phyloP scores from a whole-genome alignment of 164 flowering plant genomes.

The Kingdonia uniflora region DNA sequence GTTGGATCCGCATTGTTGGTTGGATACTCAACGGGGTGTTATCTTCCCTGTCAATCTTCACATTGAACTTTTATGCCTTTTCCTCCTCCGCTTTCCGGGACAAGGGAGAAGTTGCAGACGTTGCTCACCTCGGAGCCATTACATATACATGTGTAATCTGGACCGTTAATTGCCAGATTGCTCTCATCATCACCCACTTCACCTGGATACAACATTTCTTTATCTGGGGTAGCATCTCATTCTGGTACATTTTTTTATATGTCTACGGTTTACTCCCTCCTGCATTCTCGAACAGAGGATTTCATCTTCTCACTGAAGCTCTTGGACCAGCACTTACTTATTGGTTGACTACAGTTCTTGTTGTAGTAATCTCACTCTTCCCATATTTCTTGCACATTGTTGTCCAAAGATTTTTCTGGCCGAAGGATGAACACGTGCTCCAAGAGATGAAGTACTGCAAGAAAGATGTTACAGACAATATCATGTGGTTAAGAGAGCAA shows the following conservation, averaged over 20 bases:
- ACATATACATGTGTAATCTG: constrained; percentile 47
- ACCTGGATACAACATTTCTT: constrained; percentile 60
- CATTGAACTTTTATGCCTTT: constrained; percentile 18
- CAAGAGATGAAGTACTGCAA: constrained; percentile 47
- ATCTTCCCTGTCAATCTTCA: constrained; percentile 38
- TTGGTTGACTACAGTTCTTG: constrained; percentile 39
- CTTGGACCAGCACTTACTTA: constrained; percentile 35
- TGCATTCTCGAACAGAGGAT: constrained; percentile 20
- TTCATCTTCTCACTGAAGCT: constrained; percentile 28
- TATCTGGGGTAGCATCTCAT: constrained; percentile 51
- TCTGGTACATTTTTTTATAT: constrained; percentile 43
- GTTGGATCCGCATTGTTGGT: constrained; percentile 43
- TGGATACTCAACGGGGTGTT: constrained; percentile 45
- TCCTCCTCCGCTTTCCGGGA: constrained; percentile 25
- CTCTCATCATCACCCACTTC: constrained; percentile 48
- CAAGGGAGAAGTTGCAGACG: constrained; percentile 30
- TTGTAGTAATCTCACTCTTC: constrained; percentile 24
- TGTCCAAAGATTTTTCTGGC: constrained; percentile 34
- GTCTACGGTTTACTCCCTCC: constrained; percentile 33
- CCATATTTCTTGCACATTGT: constrained; percentile 38
- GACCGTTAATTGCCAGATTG: constrained; percentile 58
- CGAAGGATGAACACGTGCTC: constrained; percentile 54
- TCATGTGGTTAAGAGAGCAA: constrained; percentile 49
- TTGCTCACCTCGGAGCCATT: constrained; percentile 33
- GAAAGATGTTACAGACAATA: constrained; percentile 30